Percentiles rank a stretch among this genome's conserved stretches.
Conservation (phyloP, 306 rosid species). For the Trifolium dubium region DNA sequence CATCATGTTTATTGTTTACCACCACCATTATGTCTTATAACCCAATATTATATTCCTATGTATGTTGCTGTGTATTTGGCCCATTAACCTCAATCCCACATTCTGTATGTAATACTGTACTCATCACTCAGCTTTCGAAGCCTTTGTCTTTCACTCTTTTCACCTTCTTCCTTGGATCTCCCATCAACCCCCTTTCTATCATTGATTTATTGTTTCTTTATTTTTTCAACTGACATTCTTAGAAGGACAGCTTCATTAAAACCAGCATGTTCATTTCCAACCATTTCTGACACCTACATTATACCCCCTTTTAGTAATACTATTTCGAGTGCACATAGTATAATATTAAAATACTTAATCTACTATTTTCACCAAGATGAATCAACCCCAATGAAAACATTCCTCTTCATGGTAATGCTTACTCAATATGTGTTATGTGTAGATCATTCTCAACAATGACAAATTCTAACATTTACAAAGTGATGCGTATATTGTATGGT, state of each 20-base stretch:
- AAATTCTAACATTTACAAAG: too few species aligned
- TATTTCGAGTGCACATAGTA: conserved; percentile 27
- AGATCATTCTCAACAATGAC: too few species aligned
- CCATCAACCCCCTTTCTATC: conserved; percentile 54
- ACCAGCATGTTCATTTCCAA: conserved; percentile 65
- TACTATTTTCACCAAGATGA: neutral
- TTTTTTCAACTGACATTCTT: conserved; percentile 50
- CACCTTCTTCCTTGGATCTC: conserved; percentile 64
- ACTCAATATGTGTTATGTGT: too few species aligned
- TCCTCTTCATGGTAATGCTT: neutral
- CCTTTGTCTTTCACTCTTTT: conserved; percentile 49
- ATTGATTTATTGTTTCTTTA: conserved; percentile 48
- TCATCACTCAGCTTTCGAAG: conserved; percentile 38
- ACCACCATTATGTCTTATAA: conserved; percentile 22
- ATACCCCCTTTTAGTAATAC: conserved; percentile 11
- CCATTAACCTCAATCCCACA: conserved; percentile 39
- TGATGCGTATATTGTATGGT: too few species aligned
- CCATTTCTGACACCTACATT: conserved; percentile 45
- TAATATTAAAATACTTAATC: neutral
- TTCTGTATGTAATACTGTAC: conserved; percentile 6
- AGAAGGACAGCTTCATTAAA: conserved; percentile 57
- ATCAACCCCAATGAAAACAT: conserved; percentile 8
- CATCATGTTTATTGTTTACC: conserved; percentile 49
- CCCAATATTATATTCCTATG: conserved; percentile 24
- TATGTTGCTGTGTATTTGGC: conserved; percentile 34